These are phyloP conservation scores for Fraxinus sp. DNA, from an alignment of 305 asterid genomes.

Conservation along the genomic window DNA sequence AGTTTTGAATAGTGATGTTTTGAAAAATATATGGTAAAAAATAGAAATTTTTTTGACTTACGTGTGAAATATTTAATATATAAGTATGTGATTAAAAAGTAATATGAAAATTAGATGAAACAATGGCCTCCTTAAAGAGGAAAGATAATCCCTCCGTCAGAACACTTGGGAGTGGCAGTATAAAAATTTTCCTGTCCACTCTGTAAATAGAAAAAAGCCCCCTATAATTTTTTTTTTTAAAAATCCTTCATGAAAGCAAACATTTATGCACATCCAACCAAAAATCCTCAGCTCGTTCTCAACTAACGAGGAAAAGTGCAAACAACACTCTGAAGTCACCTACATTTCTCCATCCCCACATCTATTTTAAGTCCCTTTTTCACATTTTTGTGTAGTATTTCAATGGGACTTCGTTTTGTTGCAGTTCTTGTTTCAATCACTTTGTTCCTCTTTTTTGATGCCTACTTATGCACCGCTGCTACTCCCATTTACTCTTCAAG, in stretches of 20 bases:
- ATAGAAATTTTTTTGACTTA: too few relatives aligned
- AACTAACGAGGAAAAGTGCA: conserved; percentile 15
- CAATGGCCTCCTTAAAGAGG: too few relatives aligned
- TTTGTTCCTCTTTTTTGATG: conserved; percentile 33
- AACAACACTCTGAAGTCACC: conserved; percentile 1
- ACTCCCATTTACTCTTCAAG: conserved; percentile 47
- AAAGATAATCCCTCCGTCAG: too few relatives aligned
- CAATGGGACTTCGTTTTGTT: conserved; percentile 28
- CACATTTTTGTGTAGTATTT: not conserved
- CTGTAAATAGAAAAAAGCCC: not conserved
- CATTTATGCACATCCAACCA: conserved; percentile 38
- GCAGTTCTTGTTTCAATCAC: conserved; percentile 20
- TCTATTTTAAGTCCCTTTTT: not conserved
- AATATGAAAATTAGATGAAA: too few relatives aligned
- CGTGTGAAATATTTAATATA: too few relatives aligned
- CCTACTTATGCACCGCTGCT: conserved; percentile 16
- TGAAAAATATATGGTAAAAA: too few relatives aligned
- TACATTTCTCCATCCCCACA: conserved; percentile 17
- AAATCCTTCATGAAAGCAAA: conserved; percentile 26
- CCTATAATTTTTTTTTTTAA: not conserved
- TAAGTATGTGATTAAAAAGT: too few relatives aligned
- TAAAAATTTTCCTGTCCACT: not conserved
- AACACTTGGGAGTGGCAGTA: not conserved
- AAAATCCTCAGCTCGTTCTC: conserved; percentile 29
- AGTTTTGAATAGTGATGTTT: too few relatives aligned